A percentile compares a stretch with the other conserved stretches of the same genome.
These are phyloP conservation scores for Nitzschia sp. DNA, from an alignment of 108 stramenopile genomes.

Conservation along the genomic window DNA sequence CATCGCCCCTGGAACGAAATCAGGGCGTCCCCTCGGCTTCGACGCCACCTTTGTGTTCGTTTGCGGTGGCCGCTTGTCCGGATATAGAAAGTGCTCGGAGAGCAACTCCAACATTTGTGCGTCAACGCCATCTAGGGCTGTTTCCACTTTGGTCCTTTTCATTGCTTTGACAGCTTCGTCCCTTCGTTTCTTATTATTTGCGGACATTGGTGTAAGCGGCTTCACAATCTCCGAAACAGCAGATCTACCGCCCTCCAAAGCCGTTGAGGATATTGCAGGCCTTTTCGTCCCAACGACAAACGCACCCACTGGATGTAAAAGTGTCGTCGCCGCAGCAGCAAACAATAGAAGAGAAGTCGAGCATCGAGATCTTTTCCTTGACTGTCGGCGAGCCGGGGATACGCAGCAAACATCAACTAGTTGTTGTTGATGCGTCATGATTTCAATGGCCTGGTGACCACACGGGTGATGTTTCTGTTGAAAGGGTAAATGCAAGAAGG, in stretches of 20 bases:
- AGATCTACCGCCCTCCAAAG: background rate
- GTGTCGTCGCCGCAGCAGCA: background rate
- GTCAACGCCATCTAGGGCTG: constrained; percentile 33
- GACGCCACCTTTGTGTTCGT: background rate
- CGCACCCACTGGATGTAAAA: background rate
- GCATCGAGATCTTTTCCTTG: background rate
- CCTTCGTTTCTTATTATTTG: constrained; percentile 11
- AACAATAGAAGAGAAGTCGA: background rate
- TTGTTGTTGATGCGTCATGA: background rate
- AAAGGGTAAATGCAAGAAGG: background rate
- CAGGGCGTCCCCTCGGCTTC: constrained; percentile 48
- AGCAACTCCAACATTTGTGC: constrained; percentile 30
- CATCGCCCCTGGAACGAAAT: constrained; percentile 60
- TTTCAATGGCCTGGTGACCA: background rate
- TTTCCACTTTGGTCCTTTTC: constrained; percentile 18
- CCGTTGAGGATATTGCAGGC: background rate
- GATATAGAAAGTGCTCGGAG: constrained; percentile 31
- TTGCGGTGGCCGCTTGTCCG: background rate
- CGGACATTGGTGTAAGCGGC: constrained; percentile 17
- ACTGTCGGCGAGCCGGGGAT: background rate
- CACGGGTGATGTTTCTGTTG: background rate
- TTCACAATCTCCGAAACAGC: constrained; percentile 11
- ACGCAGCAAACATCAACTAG: background rate
- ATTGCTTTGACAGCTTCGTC: constrained; percentile 21
- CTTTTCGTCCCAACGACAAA: background rate